Evolutionary conservation across 106 monocot species (phyloP), one percentile per base, ranked within the genome.

Genomic region (Acorus gramineus): DNA sequence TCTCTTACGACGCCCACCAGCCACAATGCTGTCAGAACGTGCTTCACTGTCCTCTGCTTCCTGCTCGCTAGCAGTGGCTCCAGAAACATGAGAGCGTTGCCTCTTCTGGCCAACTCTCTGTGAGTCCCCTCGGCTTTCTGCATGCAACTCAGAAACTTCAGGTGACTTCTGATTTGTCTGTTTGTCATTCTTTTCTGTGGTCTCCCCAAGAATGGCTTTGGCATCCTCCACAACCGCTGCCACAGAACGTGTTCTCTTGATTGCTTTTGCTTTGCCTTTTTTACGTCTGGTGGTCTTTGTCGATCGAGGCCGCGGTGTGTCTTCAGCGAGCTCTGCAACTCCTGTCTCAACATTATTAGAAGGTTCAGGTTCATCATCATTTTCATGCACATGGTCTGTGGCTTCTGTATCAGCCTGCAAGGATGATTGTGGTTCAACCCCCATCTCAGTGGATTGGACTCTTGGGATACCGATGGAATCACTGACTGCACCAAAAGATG

Each of bases 201-300:
- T 46, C 52, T 77, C 78, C 44, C 80, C 74, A 66, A 85, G 76
- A 28, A 89, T 77, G 8, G 59, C 72, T 58, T 79, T 81, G 44
- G 88, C 80, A 62, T 84, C 88, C 60, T 89, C 76, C 66, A 89
- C 81, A 53, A 81, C 84, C 52, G 81, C 78, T 48, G 62, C 73
- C 6, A 84, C 74, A 48, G 81, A 67, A 7, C 78, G 74, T 6
- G 75, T 89, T 61, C 84, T 72, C 57, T 56, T 78, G 11, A 81
- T 55, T 47, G 62, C 7, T 76, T 73, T 84, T 63, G 73, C 46
- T 66, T 64, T 87, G 42, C 73, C 73, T 61, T 28, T 28, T 28
- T 28, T 28, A 1, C 28, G 28, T 28, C 28, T 28, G 28, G 28
- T 28, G 28, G 28, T 28, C 28, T 28, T 28, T 28, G 28, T 28